Percentiles rank a stretch among this genome's conserved stretches.
These are phyloP conservation scores for Hypoxylon sp. DNA, from an alignment of 2,329 filamentous ascomycete genomes.

Conservation along the genomic window DNA sequence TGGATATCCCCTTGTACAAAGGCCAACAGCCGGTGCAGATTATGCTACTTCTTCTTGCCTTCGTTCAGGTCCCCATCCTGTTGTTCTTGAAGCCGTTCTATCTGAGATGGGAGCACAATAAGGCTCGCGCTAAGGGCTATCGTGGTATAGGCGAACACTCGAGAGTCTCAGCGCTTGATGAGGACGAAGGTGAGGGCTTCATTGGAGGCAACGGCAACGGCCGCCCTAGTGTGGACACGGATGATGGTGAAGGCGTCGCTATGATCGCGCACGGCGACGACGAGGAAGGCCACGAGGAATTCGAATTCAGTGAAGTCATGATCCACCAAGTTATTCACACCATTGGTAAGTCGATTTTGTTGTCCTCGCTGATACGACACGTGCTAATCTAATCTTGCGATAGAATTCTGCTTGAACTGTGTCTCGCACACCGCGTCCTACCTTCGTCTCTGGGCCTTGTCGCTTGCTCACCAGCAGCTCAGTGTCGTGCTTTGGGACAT, in stretches of 20 bases:
- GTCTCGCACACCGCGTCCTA: slow-evolving; percentile 99
- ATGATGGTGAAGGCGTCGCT: slow-evolving; percentile 75
- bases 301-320: slow-evolving; percentile 97
- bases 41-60: slow-evolving; percentile 82
- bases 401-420: slow-evolving; percentile 98
- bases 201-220: slow-evolving; percentile 72
- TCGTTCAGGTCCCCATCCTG: slow-evolving; percentile 89
- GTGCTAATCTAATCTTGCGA: slow-evolving; percentile 53
- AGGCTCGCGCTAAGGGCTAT: slow-evolving; percentile 88
- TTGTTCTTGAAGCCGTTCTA: slow-evolving; percentile 97
- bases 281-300: slow-evolving; percentile 90
- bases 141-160: slow-evolving; percentile 91
- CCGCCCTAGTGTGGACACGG: slow-evolving; percentile 74
- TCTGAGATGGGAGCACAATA: slow-evolving; percentile 93
- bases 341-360: slow-evolving; percentile 76
- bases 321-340: slow-evolving; percentile 99
- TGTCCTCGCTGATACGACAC: slow-evolving; percentile 2
- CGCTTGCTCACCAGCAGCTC: slow-evolving; percentile 96
- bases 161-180: slow-evolving; percentile 89
- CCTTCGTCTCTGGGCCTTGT: slow-evolving; percentile 97
- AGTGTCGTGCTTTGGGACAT: slow-evolving; percentile 97
- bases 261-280: slow-evolving; percentile 68
- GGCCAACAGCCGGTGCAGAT: slow-evolving; percentile 85
- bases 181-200: slow-evolving; percentile 80
- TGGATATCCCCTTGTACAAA: slow-evolving; percentile 81